Evolutionary conservation across 2,329 filamentous ascomycete genomes (phyloP).

Genomic region (Fusarium nisikadoi): DNA sequence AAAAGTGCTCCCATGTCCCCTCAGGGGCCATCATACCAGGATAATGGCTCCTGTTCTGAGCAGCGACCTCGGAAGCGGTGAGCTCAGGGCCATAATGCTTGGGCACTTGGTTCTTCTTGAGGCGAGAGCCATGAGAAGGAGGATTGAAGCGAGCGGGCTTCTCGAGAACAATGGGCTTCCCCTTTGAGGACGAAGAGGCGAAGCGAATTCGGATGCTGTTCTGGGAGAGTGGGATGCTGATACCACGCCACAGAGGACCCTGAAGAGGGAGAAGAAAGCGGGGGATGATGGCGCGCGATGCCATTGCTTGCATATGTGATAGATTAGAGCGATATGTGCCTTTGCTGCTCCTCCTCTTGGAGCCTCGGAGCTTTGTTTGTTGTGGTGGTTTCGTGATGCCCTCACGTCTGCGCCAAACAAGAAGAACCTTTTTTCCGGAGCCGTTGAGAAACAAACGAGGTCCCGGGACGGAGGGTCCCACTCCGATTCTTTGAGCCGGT

Average conservation of each 20-base stretch:
- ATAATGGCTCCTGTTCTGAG: slow-evolving; percentile 78
- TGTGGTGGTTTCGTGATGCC: slow-evolving; percentile 32
- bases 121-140: slow-evolving; percentile 83
- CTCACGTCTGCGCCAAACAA: slow-evolving; percentile 21
- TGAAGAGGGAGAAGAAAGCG: slow-evolving; percentile 75
- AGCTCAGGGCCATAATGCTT: slow-evolving; percentile 80
- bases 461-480: slow-evolving; percentile 25
- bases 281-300: slow-evolving; percentile 66
- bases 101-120: slow-evolving; percentile 65
- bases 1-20: slow-evolving; percentile 85
- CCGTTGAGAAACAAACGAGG: slow-evolving; percentile 24
- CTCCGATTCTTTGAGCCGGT: slow-evolving; percentile 21
- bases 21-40: slow-evolving; percentile 89
- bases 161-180: slow-evolving; percentile 77
- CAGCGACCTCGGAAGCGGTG: slow-evolving; percentile 70
- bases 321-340: neutral
- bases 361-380: slow-evolving; percentile 18
- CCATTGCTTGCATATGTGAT: slow-evolving; percentile 46
- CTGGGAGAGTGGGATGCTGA: slow-evolving; percentile 50
- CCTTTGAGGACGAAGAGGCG: slow-evolving; percentile 45
- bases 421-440: slow-evolving; percentile 43
- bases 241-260: slow-evolving; percentile 64
- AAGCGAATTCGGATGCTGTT: slow-evolving; percentile 50
- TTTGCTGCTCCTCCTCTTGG: slow-evolving; percentile 3
- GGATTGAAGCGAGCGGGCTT: slow-evolving; percentile 92